phyloP scores from a whole-genome alignment of 805 yeast species.

The Candida montana region DNA sequence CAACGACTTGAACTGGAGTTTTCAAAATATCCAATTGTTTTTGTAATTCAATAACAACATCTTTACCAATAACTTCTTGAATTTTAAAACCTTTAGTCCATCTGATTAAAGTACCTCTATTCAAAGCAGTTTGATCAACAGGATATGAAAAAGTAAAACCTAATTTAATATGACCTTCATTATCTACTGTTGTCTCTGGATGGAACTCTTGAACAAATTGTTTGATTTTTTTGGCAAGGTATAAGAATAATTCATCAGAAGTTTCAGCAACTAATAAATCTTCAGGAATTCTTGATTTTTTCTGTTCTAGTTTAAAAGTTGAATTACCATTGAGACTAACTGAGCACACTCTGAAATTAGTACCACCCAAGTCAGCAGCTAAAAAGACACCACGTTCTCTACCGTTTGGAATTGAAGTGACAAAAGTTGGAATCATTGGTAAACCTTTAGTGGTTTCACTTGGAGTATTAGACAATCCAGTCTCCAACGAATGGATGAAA shows the following conservation, averaged over 20 bases:
- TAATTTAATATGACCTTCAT: conserved; percentile 46
- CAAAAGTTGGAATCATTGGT: conserved; percentile 93
- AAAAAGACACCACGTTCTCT: conserved; percentile 73
- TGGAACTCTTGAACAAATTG: conserved; percentile 67
- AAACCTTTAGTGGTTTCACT: conserved; percentile 40
- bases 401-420: conserved; percentile 82
- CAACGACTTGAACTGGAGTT: conserved; percentile 69
- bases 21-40: conserved; percentile 53
- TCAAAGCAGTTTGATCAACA: conserved; percentile 75
- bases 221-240: conserved; percentile 65
- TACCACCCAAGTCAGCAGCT: conserved; percentile 96
- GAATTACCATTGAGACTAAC: conserved; percentile 72
- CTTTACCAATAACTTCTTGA: conserved; percentile 78
- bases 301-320: conserved; percentile 70
- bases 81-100: conserved; percentile 97
- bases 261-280: conserved; percentile 64
- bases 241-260: conserved; percentile 63
- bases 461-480: conserved; percentile 43
- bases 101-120: conserved; percentile 75
- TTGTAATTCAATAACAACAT: conserved; percentile 73
- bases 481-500: conserved; percentile 56
- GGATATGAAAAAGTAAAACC: conserved; percentile 97
- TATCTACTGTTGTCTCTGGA: conserved; percentile 21
- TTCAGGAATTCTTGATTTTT: conserved; percentile 73
- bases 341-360: conserved; percentile 92